A percentile compares a stretch with the other conserved stretches of the same genome.
phyloP scores from a whole-genome alignment of 1,284 basidiomycete species.

The Cutaneotrichosporon dermatis region DNA sequence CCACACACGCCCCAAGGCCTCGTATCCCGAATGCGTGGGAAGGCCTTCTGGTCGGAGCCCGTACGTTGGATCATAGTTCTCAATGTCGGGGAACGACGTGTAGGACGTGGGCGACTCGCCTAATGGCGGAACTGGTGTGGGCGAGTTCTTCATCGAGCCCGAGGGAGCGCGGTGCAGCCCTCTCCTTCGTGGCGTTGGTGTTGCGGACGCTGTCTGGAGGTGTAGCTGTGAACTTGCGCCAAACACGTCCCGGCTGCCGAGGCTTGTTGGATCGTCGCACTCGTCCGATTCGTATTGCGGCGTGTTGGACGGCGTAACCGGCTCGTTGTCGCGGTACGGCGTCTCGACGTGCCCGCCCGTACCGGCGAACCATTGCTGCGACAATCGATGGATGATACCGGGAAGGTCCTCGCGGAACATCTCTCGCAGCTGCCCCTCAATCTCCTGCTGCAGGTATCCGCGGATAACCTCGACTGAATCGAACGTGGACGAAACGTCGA shows the following conservation, averaged over 20 bases:
- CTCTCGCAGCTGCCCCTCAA: conserved; percentile 92
- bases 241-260: conserved; percentile 28
- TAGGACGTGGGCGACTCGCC: conserved; percentile 47
- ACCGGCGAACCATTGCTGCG: conserved; percentile 74
- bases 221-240: neutral
- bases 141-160: neutral
- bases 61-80: conserved; percentile 92
- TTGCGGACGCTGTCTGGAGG: neutral
- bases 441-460: conserved; percentile 92
- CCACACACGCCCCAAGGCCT: conserved; percentile 52
- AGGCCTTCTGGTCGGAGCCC: conserved; percentile 89
- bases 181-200: conserved; percentile 2
- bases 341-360: conserved; percentile 46
- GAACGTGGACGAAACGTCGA: conserved; percentile 95
- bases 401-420: conserved; percentile 98
- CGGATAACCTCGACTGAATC: conserved; percentile 97
- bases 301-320: conserved; percentile 34
- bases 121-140: conserved; percentile 12
- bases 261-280: conserved; percentile 40
- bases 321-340: conserved; percentile 38
- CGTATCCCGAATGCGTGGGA: conserved; percentile 54
- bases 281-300: conserved; percentile 54
- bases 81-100: conserved; percentile 71
- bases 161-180: conserved; percentile 5
- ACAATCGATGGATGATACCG: conserved; percentile 91